These are phyloP conservation scores for Calophaca sinica DNA, from an alignment of 306 rosid species.

Conservation along the genomic window DNA sequence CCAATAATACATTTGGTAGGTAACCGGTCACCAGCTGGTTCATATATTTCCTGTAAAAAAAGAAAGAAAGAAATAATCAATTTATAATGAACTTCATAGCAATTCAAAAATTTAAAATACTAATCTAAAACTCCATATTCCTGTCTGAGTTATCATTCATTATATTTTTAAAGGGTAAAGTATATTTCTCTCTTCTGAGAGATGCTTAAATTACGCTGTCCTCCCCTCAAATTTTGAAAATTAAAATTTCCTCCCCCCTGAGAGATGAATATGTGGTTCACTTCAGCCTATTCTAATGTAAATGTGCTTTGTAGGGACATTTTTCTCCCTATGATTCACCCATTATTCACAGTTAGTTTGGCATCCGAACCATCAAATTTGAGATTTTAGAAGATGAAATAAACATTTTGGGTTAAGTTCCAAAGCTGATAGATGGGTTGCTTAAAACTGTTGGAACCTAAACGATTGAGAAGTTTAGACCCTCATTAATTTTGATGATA, in stretches of 20 bases:
- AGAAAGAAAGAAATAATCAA: no score
- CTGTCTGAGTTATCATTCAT: conserved; percentile 7
- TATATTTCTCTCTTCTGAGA: no score
- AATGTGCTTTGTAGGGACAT: background rate
- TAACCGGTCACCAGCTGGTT: conserved; percentile 86
- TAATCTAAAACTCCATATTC: conserved; percentile 26
- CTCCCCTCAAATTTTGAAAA: conserved; percentile 15
- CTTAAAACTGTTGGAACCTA: no score
- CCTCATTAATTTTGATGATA: no score
- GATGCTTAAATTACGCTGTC: background rate
- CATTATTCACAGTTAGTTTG: background rate
- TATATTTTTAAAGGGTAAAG: background rate
- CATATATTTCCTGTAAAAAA: conserved; percentile 61
- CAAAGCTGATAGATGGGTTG: background rate
- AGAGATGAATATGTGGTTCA: conserved; percentile 1
- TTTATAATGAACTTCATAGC: conserved; percentile 23
- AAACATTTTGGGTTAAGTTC: background rate
- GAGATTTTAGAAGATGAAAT: background rate
- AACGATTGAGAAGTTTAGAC: no score
- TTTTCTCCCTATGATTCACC: background rate
- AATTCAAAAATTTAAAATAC: conserved; percentile 18
- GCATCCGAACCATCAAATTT: background rate
- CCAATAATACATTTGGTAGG: conserved; percentile 91
- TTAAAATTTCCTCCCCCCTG: background rate
- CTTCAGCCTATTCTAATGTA: background rate